Percentiles rank a stretch among this genome's conserved stretches.
phyloP scores from a whole-genome alignment of 2,329 filamentous ascomycete genomes.

The Epichloe hybrida region DNA sequence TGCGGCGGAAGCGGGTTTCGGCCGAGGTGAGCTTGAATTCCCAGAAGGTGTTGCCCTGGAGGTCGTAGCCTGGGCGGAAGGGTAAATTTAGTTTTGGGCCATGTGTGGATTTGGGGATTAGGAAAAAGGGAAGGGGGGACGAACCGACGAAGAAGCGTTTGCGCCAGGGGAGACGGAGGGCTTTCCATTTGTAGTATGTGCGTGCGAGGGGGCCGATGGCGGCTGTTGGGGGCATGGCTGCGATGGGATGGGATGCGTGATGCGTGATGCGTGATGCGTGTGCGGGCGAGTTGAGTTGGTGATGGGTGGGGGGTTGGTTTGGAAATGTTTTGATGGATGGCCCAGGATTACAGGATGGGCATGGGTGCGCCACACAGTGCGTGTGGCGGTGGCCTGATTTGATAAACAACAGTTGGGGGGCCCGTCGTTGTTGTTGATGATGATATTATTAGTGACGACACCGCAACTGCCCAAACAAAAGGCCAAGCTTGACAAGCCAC shows the following conservation, averaged over 20 bases:
- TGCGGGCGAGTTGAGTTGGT: background rate
- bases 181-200: slow-evolving; percentile 49
- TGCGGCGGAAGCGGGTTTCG: slow-evolving; percentile 42
- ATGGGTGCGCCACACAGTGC: too few species aligned
- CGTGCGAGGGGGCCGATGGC: slow-evolving; percentile 21
- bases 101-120: too few species aligned
- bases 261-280: too few species aligned
- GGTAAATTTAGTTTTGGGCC: too few species aligned
- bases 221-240: background rate
- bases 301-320: background rate
- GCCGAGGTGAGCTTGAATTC: slow-evolving; percentile 40
- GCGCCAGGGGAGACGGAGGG: slow-evolving; percentile 49
- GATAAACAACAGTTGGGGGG: too few species aligned
- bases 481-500: too few species aligned
- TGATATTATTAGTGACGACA: too few species aligned
- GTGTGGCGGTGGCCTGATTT: too few species aligned
- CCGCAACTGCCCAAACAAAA: too few species aligned
- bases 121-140: slow-evolving; percentile 7
- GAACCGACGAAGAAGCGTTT: slow-evolving; percentile 48
- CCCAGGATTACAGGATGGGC: too few species aligned
- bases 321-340: too few species aligned
- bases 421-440: too few species aligned
- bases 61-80: slow-evolving; percentile 39
- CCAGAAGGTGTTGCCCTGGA: slow-evolving; percentile 56
- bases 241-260: background rate